These are phyloP conservation scores for Nicotiana tabacum DNA, from an alignment of 257 asterid species.

Conservation along the genomic window DNA sequence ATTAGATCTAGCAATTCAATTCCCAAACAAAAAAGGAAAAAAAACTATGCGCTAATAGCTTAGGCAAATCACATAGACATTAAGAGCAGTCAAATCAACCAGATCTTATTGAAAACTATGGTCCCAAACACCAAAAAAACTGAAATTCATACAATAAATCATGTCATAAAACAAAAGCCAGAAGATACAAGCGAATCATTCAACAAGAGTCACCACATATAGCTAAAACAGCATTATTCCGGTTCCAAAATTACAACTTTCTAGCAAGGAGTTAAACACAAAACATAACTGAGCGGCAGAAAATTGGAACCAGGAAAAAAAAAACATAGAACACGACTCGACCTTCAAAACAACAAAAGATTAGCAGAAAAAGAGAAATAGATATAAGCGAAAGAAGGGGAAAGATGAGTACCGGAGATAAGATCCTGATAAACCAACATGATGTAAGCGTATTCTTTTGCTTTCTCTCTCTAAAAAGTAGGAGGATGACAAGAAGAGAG, in stretches of 20 bases:
- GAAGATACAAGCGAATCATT: not conserved
- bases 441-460: constrained; percentile 3
- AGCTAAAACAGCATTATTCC: not conserved
- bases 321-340: not conserved
- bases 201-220: not conserved
- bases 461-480: constrained; percentile 4
- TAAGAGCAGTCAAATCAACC: not conserved
- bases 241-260: not conserved
- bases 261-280: too few species aligned
- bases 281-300: not conserved
- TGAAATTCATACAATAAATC: too few species aligned
- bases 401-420: not conserved
- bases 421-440: constrained; percentile 76
- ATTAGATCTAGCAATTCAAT: not conserved
- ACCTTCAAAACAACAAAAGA: not conserved
- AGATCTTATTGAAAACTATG: not conserved
- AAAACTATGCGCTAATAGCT: not conserved
- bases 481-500: not conserved
- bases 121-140: not conserved
- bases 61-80: not conserved
- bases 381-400: not conserved
- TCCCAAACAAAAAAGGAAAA: not conserved
- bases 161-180: not conserved
- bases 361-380: not conserved
- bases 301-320: not conserved